Percentiles rank a stretch among this genome's conserved stretches.
These are phyloP conservation scores for Fusarium beomiforme DNA, from an alignment of 2,329 filamentous ascomycete species.

Conservation along the genomic window DNA sequence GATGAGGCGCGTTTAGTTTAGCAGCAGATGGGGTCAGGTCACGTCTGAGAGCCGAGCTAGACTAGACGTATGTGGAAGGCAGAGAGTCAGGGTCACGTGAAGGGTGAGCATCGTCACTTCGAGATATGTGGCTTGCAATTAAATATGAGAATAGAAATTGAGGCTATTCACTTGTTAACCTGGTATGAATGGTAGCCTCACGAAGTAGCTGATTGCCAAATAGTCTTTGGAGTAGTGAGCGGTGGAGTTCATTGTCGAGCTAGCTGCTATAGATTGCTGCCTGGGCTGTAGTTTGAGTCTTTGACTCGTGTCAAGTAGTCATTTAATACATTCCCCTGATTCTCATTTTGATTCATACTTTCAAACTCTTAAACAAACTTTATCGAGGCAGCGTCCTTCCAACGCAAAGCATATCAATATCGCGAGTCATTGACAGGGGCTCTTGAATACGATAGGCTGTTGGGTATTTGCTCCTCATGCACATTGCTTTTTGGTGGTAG, in stretches of 20 bases:
- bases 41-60: background rate
- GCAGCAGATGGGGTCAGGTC: constrained; percentile 4
- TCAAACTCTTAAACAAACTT: background rate
- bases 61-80: constrained; percentile 23
- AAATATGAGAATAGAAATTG: background rate
- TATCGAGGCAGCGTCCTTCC: background rate
- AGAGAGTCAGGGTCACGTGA: constrained; percentile 21
- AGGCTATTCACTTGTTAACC: background rate
- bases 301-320: constrained; percentile 17
- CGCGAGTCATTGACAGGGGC: constrained; percentile 8
- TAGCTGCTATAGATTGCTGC: background rate
- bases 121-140: background rate
- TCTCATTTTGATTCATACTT: background rate
- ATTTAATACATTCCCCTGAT: constrained; percentile 3
- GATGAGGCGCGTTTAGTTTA: constrained; percentile 26
- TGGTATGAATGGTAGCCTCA: background rate
- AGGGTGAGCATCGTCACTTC: background rate
- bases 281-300: constrained; percentile 29
- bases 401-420: constrained; percentile 1
- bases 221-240: background rate
- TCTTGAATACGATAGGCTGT: background rate
- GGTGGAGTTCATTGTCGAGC: constrained; percentile 17
- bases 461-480: background rate
- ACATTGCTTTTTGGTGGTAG: constrained; percentile 27
- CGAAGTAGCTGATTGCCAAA: background rate